A percentile compares a stretch with the other conserved stretches of the same genome.
Conservation (phyloP, 805 yeast species). For the Blastobotrys chiropterorum region DNA sequence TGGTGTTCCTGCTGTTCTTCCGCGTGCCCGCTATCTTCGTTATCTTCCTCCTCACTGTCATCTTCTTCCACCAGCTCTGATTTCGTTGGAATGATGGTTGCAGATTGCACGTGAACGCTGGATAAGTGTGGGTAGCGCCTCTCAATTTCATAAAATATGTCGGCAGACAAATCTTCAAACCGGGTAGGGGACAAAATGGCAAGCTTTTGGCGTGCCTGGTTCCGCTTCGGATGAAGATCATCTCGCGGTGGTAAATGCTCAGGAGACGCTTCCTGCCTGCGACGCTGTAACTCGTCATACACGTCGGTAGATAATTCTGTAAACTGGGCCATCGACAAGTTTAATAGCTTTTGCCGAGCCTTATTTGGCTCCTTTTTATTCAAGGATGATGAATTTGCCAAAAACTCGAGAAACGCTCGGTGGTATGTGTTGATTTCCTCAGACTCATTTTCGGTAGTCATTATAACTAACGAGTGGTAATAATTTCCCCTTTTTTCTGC, state of each 20-base stretch:
- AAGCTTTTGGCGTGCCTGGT: conserved; percentile 89
- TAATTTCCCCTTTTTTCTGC: neutral
- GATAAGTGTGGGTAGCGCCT: conserved; percentile 49
- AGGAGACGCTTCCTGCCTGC: conserved; percentile 42
- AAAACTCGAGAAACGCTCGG: neutral
- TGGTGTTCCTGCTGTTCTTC: conserved; percentile 3
- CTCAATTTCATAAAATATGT: conserved; percentile 79
- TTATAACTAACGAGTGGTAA: neutral
- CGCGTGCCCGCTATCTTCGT: conserved; percentile 4
- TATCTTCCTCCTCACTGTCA: conserved; percentile 63
- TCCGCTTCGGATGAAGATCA: conserved; percentile 84
- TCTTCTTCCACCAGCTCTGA: conserved; percentile 85
- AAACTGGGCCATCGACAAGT: conserved; percentile 74
- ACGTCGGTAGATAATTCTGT: conserved; percentile 90
- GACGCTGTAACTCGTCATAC: conserved; percentile 81
- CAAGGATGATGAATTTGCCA: neutral
- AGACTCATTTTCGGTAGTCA: neutral
- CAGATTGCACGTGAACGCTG: conserved; percentile 14
- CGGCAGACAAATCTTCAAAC: conserved; percentile 86
- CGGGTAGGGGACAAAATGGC: conserved; percentile 75
- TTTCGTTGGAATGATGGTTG: conserved; percentile 76
- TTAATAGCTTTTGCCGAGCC: conserved; percentile 79
- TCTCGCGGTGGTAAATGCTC: conserved; percentile 58
- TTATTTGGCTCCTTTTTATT: conserved; percentile 29
- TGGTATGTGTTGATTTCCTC: neutral